Percentiles rank a stretch among this genome's conserved stretches.
Conservation (phyloP, 2,329 filamentous ascomycete genomes). For the Nigrospora oryzae region DNA sequence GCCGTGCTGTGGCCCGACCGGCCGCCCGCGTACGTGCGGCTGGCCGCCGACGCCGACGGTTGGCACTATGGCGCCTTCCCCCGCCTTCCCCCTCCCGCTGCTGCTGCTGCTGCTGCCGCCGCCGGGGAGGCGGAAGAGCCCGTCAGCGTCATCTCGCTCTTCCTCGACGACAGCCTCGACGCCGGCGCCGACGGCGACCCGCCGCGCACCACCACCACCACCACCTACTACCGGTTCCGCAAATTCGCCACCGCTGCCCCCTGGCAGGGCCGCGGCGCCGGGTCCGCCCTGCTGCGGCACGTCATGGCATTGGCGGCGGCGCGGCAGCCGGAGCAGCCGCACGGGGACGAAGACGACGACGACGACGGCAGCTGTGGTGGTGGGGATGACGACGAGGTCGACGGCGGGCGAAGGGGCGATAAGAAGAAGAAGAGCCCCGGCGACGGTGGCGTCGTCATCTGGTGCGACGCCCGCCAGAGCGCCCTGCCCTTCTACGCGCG, state of each 20-base stretch:
- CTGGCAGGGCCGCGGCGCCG: slow-evolving; percentile 14
- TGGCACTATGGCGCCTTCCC: slow-evolving; percentile 14
- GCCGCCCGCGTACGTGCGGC: slow-evolving; percentile 12
- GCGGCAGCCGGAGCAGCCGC: slow-evolving; percentile 6
- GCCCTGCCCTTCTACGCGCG: slow-evolving; percentile 13
- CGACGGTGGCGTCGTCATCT: slow-evolving; percentile 3
- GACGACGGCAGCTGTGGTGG: too few relatives aligned
- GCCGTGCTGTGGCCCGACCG: slow-evolving; percentile 14
- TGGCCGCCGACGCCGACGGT: slow-evolving; percentile 11
- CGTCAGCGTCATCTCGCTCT: slow-evolving; percentile 15
- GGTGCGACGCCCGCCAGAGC: slow-evolving; percentile 15
- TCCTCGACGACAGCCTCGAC: slow-evolving; percentile 5
- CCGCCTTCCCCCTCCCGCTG: neutral
- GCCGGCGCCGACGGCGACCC: slow-evolving; percentile 1
- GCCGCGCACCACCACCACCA: neutral
- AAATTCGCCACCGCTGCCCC: slow-evolving; percentile 13
- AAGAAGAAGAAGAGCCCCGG: too few relatives aligned
- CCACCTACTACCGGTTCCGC: slow-evolving; percentile 8
- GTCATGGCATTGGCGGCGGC: slow-evolving; percentile 10
- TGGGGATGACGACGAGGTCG: too few relatives aligned
- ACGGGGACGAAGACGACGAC: too few relatives aligned
- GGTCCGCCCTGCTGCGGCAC: slow-evolving; percentile 10
- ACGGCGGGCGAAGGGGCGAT: too few relatives aligned
- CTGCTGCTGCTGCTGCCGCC: too few relatives aligned
- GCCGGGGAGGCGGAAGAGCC: slow-evolving; percentile 2